Base-by-base conservation (phyloP, 2,329 filamentous ascomycete genomes). In the Drechslerella dactyloides region DNA sequence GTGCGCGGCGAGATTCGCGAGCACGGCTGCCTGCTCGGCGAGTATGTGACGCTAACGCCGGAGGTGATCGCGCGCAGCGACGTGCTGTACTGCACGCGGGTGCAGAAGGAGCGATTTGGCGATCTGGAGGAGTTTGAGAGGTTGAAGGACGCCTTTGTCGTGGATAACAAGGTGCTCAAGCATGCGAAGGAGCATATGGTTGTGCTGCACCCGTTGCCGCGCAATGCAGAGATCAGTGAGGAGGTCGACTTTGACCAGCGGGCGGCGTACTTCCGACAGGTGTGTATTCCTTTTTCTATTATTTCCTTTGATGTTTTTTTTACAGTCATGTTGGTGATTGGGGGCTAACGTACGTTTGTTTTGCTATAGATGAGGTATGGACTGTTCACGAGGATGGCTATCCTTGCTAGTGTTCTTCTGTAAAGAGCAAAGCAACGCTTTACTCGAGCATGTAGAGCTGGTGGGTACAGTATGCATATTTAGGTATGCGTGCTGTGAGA, bases 211-310 rank as follows among this genome's bases (percentile, higher is more conserved):
- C 94, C 94, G 66, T 84, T 99, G 78, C 94, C 94, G 44, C 86
- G 94, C 78, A 97, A 97, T 78, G 87, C 89, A 75, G 94, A 99
- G 85, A 89, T 99, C 79, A 87, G 88, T 35, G 91, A 96, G 81
- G 94, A 99, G 83, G 92, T 99, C 54, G 94, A 99, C 81, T 96
- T 96, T 82, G 94, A 99, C 82, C 91, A 96, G 79, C 84, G 94
- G 77, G 94, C 94, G 69, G 93, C 94, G 63, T 99, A 99, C 83
- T 99, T 99, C 82, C 88, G 94, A 90, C 94, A 99, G 90, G 93
- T 96, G 19, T 10, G 66, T 61, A 15, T 17, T n/a, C n/a, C n/a
- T n/a, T n/a, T 19, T 19, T 50, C 8, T 51, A n/a, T 21, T 17
- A 10, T 23, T 8, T 8, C 33, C 7, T 56, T 42, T 21, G 48